These are phyloP conservation scores for Emiliania huxleyi DNA, from an alignment of 78 protist genomes.

Conservation along the genomic window DNA sequence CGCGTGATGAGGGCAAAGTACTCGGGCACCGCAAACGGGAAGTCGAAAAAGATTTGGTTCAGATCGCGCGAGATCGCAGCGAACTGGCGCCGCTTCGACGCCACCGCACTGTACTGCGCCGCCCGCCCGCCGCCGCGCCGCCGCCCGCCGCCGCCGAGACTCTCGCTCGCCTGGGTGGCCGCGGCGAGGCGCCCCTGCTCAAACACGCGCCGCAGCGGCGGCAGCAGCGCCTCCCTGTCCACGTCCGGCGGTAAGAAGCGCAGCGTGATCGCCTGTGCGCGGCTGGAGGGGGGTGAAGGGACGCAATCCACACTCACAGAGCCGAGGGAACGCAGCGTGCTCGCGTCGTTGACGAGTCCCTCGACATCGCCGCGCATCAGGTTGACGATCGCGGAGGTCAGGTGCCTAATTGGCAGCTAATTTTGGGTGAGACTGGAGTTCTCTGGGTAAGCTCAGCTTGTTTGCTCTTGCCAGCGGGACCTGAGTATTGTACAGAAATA, in stretches of 20 bases:
- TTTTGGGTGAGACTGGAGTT: too few relatives aligned
- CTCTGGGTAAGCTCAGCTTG: too few relatives aligned
- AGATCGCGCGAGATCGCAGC: not conserved
- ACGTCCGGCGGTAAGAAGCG: not conserved
- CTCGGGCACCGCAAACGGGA: not conserved
- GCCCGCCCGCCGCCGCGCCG: too few relatives aligned
- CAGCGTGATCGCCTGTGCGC: not conserved
- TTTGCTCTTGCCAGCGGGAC: too few relatives aligned
- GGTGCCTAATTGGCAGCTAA: too few relatives aligned
- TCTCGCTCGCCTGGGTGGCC: not conserved
- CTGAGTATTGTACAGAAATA: too few relatives aligned
- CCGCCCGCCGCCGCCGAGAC: not conserved
- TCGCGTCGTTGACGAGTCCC: not conserved
- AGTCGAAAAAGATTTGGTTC: not conserved
- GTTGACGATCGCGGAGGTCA: not conserved
- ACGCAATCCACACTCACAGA: too few relatives aligned
- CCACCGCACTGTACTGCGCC: too few relatives aligned
- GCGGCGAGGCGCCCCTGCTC: not conserved
- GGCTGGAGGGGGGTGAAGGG: not conserved
- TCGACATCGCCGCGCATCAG: not conserved
- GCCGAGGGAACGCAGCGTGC: not conserved
- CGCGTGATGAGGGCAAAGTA: constrained; percentile 25
- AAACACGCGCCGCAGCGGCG: not conserved
- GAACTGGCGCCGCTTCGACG: not conserved
- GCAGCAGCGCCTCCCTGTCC: not conserved